Base-by-base conservation (phyloP, 805 yeast species). In the Komagataella ulmi region DNA sequence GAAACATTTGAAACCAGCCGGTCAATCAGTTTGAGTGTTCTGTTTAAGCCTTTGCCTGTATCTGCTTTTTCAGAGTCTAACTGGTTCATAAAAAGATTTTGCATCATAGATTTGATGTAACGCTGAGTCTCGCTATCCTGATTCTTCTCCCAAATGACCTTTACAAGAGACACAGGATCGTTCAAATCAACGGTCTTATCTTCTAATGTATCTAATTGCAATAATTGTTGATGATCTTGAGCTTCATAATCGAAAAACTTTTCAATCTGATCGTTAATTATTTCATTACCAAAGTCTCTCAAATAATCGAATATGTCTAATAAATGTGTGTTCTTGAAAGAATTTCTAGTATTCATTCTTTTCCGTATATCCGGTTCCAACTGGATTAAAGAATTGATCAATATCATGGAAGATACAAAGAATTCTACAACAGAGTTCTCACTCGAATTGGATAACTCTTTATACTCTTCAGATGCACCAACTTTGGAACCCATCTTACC, bases 401-500 rank as follows among this genome's bases (percentile, higher is more conserved):
- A 65, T 48, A 77, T 63, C 69, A 77, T 65, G 1, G 80, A 73
- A 14, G 79, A 70, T 46, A 75, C 63, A 45, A 78, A 74, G 58
- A 77, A 78, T 51, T 77, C 80, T 54, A 76, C 67, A 23, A 88
- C 67, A 52, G 81, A 78, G 51, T 74, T 74, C 60, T 86, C 91
- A 23, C 80, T 75, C 49, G 74, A 73, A 36, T 75, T 70, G 0
- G 80, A 78, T 2, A 72, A 69, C 6, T 75, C 64, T 53, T 80
- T 81, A 51, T 80, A 75, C 57, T 91, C 97, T 7, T 84, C 93
- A 53, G 88, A 83, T 0, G 97, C 96, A 1, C 97, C 97, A 7
- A 91, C 98, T 59, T 84, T 65, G 0, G 97, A 87, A 8, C 97
- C 96, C 76, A 86, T 74, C 59, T 81, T 84, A 6, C 98, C 98